Conservation (phyloP, 2,329 filamentous ascomycete genomes). For the Fusarium euwallaceae region DNA sequence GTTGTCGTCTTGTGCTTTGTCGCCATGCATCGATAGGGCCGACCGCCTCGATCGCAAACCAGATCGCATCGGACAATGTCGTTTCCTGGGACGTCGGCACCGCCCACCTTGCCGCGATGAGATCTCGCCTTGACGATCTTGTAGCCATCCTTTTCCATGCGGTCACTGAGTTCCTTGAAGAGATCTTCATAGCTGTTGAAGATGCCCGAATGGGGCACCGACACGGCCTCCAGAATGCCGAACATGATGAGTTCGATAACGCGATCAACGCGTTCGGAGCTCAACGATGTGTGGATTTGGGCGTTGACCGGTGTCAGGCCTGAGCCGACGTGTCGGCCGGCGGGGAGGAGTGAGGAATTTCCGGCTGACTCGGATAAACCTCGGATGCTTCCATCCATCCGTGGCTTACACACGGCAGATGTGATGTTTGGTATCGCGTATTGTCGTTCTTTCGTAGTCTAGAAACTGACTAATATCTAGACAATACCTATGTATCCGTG, state of each 20-base stretch:
- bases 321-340: slow-evolving; percentile 36
- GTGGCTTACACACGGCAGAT: background rate
- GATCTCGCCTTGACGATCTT: slow-evolving; percentile 61
- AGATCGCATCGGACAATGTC: slow-evolving; percentile 60
- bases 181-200: slow-evolving; percentile 59
- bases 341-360: slow-evolving; percentile 42
- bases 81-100: slow-evolving; percentile 56
- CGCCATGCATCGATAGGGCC: slow-evolving; percentile 59
- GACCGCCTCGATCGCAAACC: slow-evolving; percentile 60
- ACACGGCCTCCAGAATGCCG: slow-evolving; percentile 57
- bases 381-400: slow-evolving; percentile 24
- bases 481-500: too few species aligned
- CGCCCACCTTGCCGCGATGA: slow-evolving; percentile 57
- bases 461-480: background rate
- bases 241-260: slow-evolving; percentile 54
- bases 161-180: slow-evolving; percentile 55
- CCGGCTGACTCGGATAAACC: slow-evolving; percentile 39
- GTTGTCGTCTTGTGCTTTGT: slow-evolving; percentile 61
- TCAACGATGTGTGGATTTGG: slow-evolving; percentile 48
- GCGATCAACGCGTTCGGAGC: slow-evolving; percentile 45
- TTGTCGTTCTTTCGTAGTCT: background rate
- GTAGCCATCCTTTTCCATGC: slow-evolving; percentile 60
- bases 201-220: slow-evolving; percentile 53
- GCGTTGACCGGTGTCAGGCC: slow-evolving; percentile 47
- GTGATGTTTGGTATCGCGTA: background rate